These are phyloP conservation scores for Metschnikowia peoriensis DNA, from an alignment of 805 yeast genomes.

Conservation along the genomic window DNA sequence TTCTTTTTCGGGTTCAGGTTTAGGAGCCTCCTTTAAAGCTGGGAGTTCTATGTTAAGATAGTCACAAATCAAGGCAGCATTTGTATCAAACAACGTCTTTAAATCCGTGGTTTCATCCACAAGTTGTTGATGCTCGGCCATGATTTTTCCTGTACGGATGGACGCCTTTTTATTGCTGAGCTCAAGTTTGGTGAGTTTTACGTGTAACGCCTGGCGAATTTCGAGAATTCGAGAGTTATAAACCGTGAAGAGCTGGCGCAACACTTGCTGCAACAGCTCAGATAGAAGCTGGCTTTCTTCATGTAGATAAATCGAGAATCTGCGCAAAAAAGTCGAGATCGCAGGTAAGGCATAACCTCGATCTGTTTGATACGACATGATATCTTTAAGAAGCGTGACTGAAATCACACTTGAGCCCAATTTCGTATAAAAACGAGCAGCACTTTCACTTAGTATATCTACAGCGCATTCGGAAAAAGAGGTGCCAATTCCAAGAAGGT, in stretches of 20 bases:
- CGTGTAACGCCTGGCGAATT: constrained; percentile 34
- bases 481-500: constrained; percentile 12
- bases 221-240: constrained; percentile 32
- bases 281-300: background rate
- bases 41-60: constrained; percentile 9
- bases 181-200: constrained; percentile 33
- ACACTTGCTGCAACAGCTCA: constrained; percentile 12
- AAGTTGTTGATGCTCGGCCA: constrained; percentile 35
- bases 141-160: constrained; percentile 62
- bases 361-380: constrained; percentile 27
- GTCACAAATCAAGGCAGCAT: constrained; percentile 12
- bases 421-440: constrained; percentile 6
- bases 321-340: constrained; percentile 44
- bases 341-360: constrained; percentile 34
- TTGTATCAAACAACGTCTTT: constrained; percentile 2
- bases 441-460: constrained; percentile 10
- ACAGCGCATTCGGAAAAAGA: constrained; percentile 15
- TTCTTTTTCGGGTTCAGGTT: constrained; percentile 21
- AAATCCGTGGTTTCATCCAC: constrained; percentile 8
- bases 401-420: constrained; percentile 13
- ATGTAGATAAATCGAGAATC: constrained; percentile 3
- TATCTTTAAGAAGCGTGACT: constrained; percentile 27
- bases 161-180: constrained; percentile 51
- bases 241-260: constrained; percentile 36
- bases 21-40: constrained; percentile 23